Evolutionary conservation across 441 rosid genomes (phyloP), one percentile per base, ranked within the genome.

Genomic region (Mallotus repandus): DNA sequence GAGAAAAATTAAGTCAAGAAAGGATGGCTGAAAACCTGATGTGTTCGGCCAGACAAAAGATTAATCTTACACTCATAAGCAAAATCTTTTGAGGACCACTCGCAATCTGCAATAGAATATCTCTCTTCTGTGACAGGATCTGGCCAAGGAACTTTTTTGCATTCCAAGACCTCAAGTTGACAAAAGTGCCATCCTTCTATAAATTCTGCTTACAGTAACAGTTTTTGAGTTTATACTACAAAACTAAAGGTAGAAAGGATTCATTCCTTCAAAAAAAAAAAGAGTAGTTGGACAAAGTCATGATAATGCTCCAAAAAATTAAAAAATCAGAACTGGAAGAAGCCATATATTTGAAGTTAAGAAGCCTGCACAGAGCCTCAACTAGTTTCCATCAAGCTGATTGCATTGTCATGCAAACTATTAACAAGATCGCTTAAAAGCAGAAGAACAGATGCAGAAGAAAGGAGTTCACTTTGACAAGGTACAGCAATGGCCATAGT

Each of bases 1-100:
- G n/a, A n/a, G n/a, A n/a, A n/a, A n/a, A n/a, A n/a, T n/a, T n/a
- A n/a, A n/a, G n/a, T n/a, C n/a, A 25, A 45, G 56, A 38, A 54
- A 64, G 29, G 61, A 60, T 35, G 68, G 59, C 14, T 14, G 52
- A 65, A 69, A n/a, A 91, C 97, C 96, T 94, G 98, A 82, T 90
- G 97, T 68, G 98, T 94, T 32, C 85, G 87, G 32, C 98, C 98
- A 73, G 98, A 91, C 80, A 94, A 53, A 64, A 94, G 96, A 81
- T 90, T 94, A 73, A 94, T 89, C 82, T 82, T 88, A 78, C 92
- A 90, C 85, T 91, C 97, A 15, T 85, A 94, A 52, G 97, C 95
- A 76, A 65, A 75, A 77, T 91, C 88, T 75, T 77, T 87, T 50
- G 80, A 75, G 46, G 85, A 80, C 97, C 95, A 94, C 54, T 89